phyloP scores from a whole-genome alignment of 192 early-diverging fungal genomes.

The Dimargaris xerosporica region DNA sequence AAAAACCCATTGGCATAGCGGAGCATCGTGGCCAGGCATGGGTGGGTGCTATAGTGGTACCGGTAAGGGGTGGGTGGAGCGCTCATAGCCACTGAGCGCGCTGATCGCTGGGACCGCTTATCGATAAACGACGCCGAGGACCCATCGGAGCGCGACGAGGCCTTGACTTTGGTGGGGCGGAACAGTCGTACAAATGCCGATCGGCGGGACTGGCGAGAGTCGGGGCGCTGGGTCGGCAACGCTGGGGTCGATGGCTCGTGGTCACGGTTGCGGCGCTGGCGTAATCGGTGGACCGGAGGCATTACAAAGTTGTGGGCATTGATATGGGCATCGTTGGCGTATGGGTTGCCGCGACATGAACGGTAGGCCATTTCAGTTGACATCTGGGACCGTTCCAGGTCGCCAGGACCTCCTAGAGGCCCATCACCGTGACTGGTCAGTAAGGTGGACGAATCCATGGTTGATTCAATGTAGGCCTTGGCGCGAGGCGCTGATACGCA shows the following conservation, averaged over 20 bases:
- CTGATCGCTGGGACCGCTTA: too few species aligned
- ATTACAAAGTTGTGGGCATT: slow-evolving; percentile 2
- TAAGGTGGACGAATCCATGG: not conserved
- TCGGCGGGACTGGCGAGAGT: not conserved
- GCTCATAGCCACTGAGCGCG: not conserved
- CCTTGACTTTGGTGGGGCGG: not conserved
- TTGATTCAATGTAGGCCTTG: slow-evolving; percentile 9
- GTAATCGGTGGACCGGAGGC: not conserved
- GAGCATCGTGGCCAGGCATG: slow-evolving; percentile 1
- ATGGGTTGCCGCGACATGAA: not conserved
- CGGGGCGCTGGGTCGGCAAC: not conserved
- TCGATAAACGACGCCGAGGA: not conserved
- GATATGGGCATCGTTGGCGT: slow-evolving; percentile 1
- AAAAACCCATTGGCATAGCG: slow-evolving; percentile 8
- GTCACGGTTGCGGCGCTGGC: not conserved
- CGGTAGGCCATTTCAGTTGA: too few species aligned
- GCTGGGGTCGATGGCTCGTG: not conserved
- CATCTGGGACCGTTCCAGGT: too few species aligned
- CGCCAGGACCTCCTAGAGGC: too few species aligned
- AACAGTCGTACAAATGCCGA: not conserved
- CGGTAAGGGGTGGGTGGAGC: not conserved
- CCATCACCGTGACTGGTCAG: too few species aligned
- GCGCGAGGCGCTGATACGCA: slow-evolving; percentile 5
- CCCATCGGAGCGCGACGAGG: not conserved
- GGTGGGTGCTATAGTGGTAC: slow-evolving; percentile 12